These are phyloP conservation scores for Rubus parviflorus DNA, from an alignment of 306 rosid genomes.

Conservation along the genomic window DNA sequence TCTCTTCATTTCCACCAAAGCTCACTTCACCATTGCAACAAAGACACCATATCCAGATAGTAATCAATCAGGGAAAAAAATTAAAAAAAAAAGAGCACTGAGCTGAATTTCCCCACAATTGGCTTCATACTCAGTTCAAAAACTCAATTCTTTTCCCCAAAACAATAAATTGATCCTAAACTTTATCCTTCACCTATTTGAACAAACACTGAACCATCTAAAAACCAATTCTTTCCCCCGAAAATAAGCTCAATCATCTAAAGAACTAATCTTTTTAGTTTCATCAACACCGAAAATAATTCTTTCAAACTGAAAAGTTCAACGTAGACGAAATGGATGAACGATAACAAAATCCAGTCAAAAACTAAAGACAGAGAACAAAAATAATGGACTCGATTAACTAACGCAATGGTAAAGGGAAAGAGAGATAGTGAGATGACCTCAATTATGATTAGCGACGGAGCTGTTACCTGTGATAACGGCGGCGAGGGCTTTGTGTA, in stretches of 20 bases:
- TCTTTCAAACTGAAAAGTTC: background rate
- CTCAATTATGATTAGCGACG: background rate
- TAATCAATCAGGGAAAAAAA: background rate
- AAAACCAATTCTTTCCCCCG: background rate
- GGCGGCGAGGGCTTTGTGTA: background rate
- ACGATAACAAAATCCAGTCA: background rate
- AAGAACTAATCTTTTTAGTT: background rate
- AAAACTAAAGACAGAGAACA: background rate
- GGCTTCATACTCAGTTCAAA: background rate
- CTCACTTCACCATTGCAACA: background rate
- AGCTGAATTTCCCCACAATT: background rate
- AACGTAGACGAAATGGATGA: background rate
- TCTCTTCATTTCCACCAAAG: background rate
- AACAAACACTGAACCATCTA: background rate
- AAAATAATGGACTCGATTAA: background rate
- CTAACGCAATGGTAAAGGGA: background rate
- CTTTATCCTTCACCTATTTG: too few relatives aligned
- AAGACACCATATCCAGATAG: background rate
- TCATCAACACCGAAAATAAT: background rate
- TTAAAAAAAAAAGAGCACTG: background rate
- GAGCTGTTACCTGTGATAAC: constrained; percentile 6
- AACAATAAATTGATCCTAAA: background rate
- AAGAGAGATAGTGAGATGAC: background rate
- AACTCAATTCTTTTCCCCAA: background rate
- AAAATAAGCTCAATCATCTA: background rate